These are phyloP conservation scores for Aureobasidium sp. DNA, from an alignment of 2,329 filamentous ascomycete species.

Conservation along the genomic window DNA sequence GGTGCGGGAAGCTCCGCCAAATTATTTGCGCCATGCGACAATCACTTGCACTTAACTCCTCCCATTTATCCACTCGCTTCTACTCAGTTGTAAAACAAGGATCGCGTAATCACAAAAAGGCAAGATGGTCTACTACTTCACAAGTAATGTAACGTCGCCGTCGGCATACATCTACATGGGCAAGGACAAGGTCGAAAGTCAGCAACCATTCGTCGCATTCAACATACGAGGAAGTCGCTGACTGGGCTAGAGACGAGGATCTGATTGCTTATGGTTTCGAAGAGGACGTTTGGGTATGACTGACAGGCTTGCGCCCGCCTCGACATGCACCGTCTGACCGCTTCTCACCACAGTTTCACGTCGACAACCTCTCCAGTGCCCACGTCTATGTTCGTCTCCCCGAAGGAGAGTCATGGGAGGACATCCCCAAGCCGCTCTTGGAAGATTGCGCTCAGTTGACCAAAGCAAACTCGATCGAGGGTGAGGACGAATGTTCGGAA, in stretches of 20 bases:
- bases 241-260: constrained; percentile 67
- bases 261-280: constrained; percentile 92
- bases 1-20: constrained; percentile 4
- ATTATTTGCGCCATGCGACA: background rate
- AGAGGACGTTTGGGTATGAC: constrained; percentile 83
- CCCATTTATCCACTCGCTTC: background rate
- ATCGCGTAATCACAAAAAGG: background rate
- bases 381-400: constrained; percentile 88
- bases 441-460: constrained; percentile 92
- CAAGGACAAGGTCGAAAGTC: constrained; percentile 99
- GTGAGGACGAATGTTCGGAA: constrained; percentile 32
- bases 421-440: constrained; percentile 64
- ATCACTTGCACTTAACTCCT: background rate
- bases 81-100: background rate
- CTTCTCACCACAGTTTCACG: constrained; percentile 63
- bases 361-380: constrained; percentile 91
- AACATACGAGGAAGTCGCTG: constrained; percentile 17
- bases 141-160: constrained; percentile 72
- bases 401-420: constrained; percentile 75
- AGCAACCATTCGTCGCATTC: constrained; percentile 23
- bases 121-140: constrained; percentile 91
- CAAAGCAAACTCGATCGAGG: constrained; percentile 98
- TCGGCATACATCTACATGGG: constrained; percentile 88
- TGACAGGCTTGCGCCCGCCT: background rate
- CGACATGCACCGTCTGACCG: background rate